Percentiles rank a stretch among this genome's conserved stretches.
Evolutionary conservation across 208 protist species (phyloP).

Genomic region (Acanthamoeba sp.): DNA sequence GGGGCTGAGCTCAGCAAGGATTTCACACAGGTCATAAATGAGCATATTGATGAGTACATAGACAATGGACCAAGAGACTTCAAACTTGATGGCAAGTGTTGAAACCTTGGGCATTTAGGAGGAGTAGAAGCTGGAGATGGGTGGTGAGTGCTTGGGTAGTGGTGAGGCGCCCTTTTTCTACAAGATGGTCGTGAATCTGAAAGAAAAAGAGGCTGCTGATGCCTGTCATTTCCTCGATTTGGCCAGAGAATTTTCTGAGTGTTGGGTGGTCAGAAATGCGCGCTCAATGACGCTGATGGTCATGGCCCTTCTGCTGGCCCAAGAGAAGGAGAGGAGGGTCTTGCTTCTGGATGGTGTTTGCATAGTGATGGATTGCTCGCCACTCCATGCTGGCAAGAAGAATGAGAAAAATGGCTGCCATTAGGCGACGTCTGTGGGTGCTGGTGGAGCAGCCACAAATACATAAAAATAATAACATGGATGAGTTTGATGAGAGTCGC

Average conservation of each 20-base stretch:
- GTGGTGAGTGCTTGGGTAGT: too few relatives aligned
- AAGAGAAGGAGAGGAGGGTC: conserved; percentile 50
- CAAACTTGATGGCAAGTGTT: too few relatives aligned
- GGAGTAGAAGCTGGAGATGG: too few relatives aligned
- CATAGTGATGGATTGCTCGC: conserved; percentile 18
- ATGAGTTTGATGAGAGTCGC: conserved; percentile 6
- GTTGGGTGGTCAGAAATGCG: too few relatives aligned
- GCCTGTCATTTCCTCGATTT: too few relatives aligned
- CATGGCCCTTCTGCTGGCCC: too few relatives aligned
- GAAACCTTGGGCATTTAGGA: too few relatives aligned
- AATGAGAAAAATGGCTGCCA: conserved; percentile 33
- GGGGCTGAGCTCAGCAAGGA: background rate
- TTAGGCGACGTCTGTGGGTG: background rate
- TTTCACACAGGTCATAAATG: conserved; percentile 23
- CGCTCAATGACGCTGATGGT: too few relatives aligned
- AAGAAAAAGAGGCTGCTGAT: too few relatives aligned
- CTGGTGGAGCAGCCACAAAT: conserved; percentile 8
- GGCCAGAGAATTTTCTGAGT: too few relatives aligned
- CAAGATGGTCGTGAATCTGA: too few relatives aligned
- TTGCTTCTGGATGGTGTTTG: conserved; percentile 19
- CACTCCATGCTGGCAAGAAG: conserved; percentile 14
- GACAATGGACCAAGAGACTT: conserved; percentile 21
- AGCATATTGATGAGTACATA: conserved; percentile 12
- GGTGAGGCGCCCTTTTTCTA: too few relatives aligned
- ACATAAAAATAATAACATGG: conserved; percentile 18